A percentile compares a stretch with the other conserved stretches of the same genome.
phyloP scores from a whole-genome alignment of 192 early-diverging fungal genomes.

The Lobulomyces angularis region DNA sequence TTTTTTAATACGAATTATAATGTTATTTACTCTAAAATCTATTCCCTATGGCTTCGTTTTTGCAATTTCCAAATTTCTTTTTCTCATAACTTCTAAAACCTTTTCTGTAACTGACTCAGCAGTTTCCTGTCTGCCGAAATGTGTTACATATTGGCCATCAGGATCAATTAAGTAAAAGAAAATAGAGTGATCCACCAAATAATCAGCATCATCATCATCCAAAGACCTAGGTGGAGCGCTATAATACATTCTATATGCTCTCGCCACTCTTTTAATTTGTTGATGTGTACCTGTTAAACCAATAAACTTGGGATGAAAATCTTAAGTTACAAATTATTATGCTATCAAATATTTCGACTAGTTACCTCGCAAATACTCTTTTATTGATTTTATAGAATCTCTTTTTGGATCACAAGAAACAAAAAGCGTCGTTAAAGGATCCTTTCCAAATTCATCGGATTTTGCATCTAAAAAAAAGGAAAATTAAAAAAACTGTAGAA shows the following conservation, averaged over 20 bases:
- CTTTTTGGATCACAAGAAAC: constrained; percentile 95
- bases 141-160: constrained; percentile 77
- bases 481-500: no score
- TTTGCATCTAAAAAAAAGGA: constrained; percentile 1
- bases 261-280: constrained; percentile 70
- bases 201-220: constrained; percentile 72
- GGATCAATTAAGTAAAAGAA: constrained; percentile 96
- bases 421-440: constrained; percentile 51
- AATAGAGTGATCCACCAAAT: constrained; percentile 96
- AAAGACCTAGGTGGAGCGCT: constrained; percentile 66
- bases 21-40: no score
- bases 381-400: constrained; percentile 71
- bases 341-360: background rate
- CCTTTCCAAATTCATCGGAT: constrained; percentile 2
- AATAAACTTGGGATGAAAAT: constrained; percentile 88
- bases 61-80: no score
- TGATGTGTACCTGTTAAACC: constrained; percentile 83
- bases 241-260: constrained; percentile 90
- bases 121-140: constrained; percentile 73
- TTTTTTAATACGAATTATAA: no score
- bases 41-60: no score
- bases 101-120: constrained; percentile 47
- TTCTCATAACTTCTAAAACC: constrained; percentile 36
- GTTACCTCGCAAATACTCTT: constrained; percentile 37
- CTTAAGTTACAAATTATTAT: constrained; percentile 16